These are phyloP conservation scores for Polyporus arcularius DNA, from an alignment of 768 basidiomycete genomes.

Conservation along the genomic window DNA sequence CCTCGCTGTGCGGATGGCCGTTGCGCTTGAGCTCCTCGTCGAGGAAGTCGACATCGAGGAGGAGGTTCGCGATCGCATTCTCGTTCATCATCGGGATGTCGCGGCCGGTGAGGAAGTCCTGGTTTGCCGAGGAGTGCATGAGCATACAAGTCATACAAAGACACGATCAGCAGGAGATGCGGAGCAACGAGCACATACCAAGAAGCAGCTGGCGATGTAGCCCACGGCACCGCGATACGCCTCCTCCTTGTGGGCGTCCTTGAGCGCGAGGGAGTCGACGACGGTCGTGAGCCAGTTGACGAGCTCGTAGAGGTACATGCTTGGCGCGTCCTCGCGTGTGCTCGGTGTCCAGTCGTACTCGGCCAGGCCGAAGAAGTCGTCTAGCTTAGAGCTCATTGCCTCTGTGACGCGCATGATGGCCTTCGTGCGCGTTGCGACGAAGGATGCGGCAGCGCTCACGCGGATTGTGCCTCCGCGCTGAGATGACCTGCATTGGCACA, in stretches of 20 bases:
- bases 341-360: slow-evolving; percentile 93
- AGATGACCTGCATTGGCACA: slow-evolving; percentile 57
- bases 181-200: slow-evolving; percentile 54
- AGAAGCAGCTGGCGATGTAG: slow-evolving; percentile 84
- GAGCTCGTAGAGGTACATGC: slow-evolving; percentile 93
- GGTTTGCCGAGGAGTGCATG: slow-evolving; percentile 1
- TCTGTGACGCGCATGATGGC: slow-evolving; percentile 77
- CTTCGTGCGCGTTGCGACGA: slow-evolving; percentile 65
- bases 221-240: slow-evolving; percentile 87
- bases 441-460: slow-evolving; percentile 62
- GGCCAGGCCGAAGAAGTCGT: slow-evolving; percentile 93
- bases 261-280: slow-evolving; percentile 85
- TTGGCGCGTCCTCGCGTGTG: slow-evolving; percentile 71
- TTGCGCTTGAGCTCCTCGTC: slow-evolving; percentile 83
- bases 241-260: slow-evolving; percentile 83
- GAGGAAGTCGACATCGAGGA: slow-evolving; percentile 85
- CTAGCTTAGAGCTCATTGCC: slow-evolving; percentile 88
- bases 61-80: slow-evolving; percentile 82
- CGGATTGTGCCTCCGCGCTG: slow-evolving; percentile 83
- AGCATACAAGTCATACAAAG: not conserved
- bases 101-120: slow-evolving; percentile 80
- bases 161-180: too few relatives aligned
- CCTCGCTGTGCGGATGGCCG: slow-evolving; percentile 65
- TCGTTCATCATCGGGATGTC: slow-evolving; percentile 84
- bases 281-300: slow-evolving; percentile 96